A percentile compares a stretch with the other conserved stretches of the same genome.
phyloP scores from a whole-genome alignment of 1,284 basidiomycete genomes.

The Heterobasidion occidentale region DNA sequence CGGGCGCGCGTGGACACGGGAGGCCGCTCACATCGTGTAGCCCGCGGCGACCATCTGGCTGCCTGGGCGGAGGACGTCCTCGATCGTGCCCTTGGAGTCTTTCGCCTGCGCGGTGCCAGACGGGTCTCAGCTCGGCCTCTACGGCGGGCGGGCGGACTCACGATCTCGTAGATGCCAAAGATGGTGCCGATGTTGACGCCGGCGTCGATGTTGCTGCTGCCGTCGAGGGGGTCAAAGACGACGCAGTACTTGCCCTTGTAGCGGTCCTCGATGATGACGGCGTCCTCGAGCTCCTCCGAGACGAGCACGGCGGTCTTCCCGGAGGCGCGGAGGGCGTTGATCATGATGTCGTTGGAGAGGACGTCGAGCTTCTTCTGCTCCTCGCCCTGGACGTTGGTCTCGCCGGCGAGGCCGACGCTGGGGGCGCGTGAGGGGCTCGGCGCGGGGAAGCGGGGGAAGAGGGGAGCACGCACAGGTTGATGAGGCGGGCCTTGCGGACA shows the following conservation, averaged over 20 bases:
- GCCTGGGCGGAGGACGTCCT: constrained; percentile 91
- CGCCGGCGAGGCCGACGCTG: constrained; percentile 88
- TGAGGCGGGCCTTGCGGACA: constrained; percentile 92
- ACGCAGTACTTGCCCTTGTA: constrained; percentile 88
- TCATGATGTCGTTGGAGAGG: constrained; percentile 98
- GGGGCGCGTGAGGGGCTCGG: neutral
- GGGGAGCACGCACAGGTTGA: constrained; percentile 76
- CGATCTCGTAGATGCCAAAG: constrained; percentile 95
- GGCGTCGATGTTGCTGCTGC: constrained; percentile 98
- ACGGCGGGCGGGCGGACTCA: constrained; percentile 27
- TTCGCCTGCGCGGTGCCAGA: constrained; percentile 38
- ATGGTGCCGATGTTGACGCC: constrained; percentile 99
- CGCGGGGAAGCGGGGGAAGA: neutral
- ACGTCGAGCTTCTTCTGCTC: constrained; percentile 99
- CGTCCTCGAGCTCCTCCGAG: constrained; percentile 92
- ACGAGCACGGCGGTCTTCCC: constrained; percentile 97
- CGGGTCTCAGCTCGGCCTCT: neutral
- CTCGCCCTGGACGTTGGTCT: constrained; percentile 96
- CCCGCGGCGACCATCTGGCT: constrained; percentile 98
- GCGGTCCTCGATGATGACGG: constrained; percentile 79
- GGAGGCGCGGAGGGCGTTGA: constrained; percentile 88
- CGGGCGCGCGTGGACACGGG: constrained; percentile 3
- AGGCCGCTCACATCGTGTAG: constrained; percentile 75
- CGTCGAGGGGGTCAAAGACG: constrained; percentile 98
- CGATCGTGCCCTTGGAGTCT: constrained; percentile 71